These are phyloP conservation scores for Hsuehochloa calcarea DNA, from an alignment of 176 grass and related monocot genomes.

Conservation along the genomic window DNA sequence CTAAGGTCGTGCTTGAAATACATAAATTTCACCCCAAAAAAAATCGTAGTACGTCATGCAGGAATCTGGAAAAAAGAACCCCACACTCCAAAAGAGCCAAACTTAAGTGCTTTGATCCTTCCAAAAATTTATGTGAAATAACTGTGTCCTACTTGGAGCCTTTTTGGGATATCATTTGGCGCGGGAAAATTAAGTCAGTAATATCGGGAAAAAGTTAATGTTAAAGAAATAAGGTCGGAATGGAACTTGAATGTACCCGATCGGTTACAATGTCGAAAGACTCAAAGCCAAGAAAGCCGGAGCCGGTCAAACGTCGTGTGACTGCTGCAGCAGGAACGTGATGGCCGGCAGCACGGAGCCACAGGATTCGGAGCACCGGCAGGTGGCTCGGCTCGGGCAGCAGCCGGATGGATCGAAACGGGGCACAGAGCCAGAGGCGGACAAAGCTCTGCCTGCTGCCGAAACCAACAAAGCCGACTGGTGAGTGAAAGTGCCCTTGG, in stretches of 20 bases:
- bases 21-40: too few relatives aligned
- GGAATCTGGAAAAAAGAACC: too few relatives aligned
- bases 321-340: not conserved
- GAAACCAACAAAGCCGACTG: not conserved
- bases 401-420: not conserved
- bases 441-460: not conserved
- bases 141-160: not conserved
- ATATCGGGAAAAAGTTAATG: too few relatives aligned
- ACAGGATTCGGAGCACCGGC: not conserved
- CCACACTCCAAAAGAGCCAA: too few relatives aligned
- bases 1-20: too few relatives aligned
- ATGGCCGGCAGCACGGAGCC: not conserved
- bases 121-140: too few relatives aligned
- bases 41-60: too few relatives aligned
- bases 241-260: too few relatives aligned
- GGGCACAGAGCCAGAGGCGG: not conserved
- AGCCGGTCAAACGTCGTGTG: slow-evolving; percentile 35
- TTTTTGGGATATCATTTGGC: too few relatives aligned
- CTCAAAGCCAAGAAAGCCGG: not conserved
- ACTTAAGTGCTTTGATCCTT: too few relatives aligned
- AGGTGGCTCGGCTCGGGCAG: not conserved
- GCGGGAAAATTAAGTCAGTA: too few relatives aligned
- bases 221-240: too few relatives aligned
- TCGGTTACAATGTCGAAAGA: not conserved
- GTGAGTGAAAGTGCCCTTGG: not conserved